phyloP scores from a whole-genome alignment of 352 stramenopile species.

The Nothophytophthora sp. region DNA sequence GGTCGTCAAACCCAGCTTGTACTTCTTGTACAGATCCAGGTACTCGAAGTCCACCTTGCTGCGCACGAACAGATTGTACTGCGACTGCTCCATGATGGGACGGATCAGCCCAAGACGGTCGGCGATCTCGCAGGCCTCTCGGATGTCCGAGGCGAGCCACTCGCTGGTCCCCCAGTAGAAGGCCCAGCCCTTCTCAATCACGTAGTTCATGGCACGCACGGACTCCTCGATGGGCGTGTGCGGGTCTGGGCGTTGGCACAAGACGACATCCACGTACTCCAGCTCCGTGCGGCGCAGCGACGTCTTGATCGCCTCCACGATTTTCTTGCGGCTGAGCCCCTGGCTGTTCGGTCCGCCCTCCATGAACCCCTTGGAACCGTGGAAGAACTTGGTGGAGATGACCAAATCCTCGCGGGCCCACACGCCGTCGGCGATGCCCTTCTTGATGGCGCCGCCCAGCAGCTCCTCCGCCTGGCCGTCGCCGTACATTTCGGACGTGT shows the following conservation, averaged over 20 bases:
- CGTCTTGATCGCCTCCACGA: constrained; percentile 43
- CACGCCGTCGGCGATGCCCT: constrained; percentile 25
- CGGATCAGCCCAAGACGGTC: constrained; percentile 32
- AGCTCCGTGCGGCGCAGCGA: constrained; percentile 36
- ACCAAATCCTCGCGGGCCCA: constrained; percentile 50
- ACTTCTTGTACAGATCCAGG: constrained; percentile 43
- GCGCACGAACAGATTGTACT: constrained; percentile 67
- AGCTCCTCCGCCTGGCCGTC: constrained; percentile 4
- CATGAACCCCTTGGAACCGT: constrained; percentile 16
- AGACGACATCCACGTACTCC: constrained; percentile 60
- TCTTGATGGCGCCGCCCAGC: constrained; percentile 44
- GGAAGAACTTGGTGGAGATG: constrained; percentile 54
- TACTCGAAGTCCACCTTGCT: constrained; percentile 49
- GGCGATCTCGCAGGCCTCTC: constrained; percentile 43
- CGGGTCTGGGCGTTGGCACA: constrained; percentile 53
- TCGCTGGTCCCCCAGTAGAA: constrained; percentile 59
- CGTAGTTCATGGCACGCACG: constrained; percentile 56
- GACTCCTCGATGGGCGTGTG: constrained; percentile 60
- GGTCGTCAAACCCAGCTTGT: constrained; percentile 46
- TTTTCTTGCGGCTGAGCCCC: constrained; percentile 36
- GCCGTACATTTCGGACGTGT: constrained; percentile 15
- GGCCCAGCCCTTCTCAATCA: constrained; percentile 53
- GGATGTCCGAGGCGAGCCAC: constrained; percentile 34
- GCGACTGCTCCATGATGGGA: constrained; percentile 46
- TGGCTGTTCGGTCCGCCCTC: constrained; percentile 16